Percentiles rank a stretch among this genome's conserved stretches.
Evolutionary conservation across 1,284 basidiomycete species (phyloP).

Genomic region (Laetiporus sulphureus): DNA sequence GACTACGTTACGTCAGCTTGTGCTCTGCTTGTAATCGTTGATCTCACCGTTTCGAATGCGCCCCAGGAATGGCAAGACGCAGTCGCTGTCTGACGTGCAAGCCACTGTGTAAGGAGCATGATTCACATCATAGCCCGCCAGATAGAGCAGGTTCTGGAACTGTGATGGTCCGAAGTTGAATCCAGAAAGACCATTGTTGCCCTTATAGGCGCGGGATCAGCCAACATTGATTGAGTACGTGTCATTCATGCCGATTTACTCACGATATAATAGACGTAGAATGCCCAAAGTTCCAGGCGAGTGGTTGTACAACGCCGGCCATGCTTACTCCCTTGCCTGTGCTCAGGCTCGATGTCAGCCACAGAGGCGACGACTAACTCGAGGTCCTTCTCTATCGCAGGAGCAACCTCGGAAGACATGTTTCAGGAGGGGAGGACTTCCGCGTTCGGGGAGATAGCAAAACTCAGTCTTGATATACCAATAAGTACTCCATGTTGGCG

Average conservation of each 20-base stretch:
- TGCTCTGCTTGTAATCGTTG: neutral
- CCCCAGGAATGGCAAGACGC: conserved; percentile 66
- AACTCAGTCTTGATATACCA: too few species aligned
- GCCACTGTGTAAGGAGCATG: conserved; percentile 44
- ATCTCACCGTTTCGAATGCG: conserved; percentile 50
- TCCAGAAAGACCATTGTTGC: conserved; percentile 65
- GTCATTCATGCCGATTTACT: conserved; percentile 12
- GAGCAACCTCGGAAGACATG: too few species aligned
- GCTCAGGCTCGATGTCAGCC: too few species aligned
- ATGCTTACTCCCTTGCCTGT: too few species aligned
- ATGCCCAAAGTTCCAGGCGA: conserved; percentile 57
- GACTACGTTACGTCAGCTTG: conserved; percentile 32
- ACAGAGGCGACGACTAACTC: too few species aligned
- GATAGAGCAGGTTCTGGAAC: conserved; percentile 68
- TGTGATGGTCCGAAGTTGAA: conserved; percentile 76
- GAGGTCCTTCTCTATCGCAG: too few species aligned
- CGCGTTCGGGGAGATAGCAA: too few species aligned
- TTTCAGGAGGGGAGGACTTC: too few species aligned
- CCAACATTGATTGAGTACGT: neutral
- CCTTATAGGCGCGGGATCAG: conserved; percentile 27
- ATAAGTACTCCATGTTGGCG: too few species aligned
- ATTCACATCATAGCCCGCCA: conserved; percentile 64
- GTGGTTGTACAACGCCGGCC: conserved; percentile 50
- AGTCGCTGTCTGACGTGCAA: conserved; percentile 43
- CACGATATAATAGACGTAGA: conserved; percentile 64